Evolutionary conservation across 805 yeast genomes (phyloP).

Genomic region (Wickerhamomyces strasburgensis): DNA sequence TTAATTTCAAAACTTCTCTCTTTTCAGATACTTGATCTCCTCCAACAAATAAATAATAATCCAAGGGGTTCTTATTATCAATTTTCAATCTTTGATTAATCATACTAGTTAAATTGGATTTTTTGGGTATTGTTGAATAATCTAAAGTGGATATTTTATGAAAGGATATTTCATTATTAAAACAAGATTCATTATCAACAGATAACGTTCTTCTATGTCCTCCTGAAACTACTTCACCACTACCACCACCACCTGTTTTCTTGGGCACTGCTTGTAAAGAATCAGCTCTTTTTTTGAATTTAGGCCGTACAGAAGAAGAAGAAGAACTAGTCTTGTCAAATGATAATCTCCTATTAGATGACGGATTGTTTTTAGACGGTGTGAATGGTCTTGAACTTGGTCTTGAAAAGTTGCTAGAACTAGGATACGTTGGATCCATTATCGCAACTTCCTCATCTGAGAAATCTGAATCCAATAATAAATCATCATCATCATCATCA

Average conservation of each 20-base stretch:
- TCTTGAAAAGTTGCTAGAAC: conserved; percentile 25
- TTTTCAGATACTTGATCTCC: conserved; percentile 24
- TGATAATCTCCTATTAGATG: conserved; percentile 16
- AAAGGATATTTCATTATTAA: background rate
- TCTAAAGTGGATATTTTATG: no score
- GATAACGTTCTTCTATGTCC: background rate
- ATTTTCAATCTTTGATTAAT: conserved; percentile 32
- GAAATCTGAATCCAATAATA: conserved; percentile 28
- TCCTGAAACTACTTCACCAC: background rate
- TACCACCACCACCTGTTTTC: background rate
- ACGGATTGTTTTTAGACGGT: conserved; percentile 12
- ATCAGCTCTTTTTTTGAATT: conserved; percentile 13
- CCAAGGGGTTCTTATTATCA: conserved; percentile 35
- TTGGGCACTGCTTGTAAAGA: conserved; percentile 8
- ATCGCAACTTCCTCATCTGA: conserved; percentile 36
- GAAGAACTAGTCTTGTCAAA: conserved; percentile 13
- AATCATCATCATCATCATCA: conserved; percentile 10
- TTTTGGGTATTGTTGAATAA: background rate
- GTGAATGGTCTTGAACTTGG: conserved; percentile 10
- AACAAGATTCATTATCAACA: background rate
- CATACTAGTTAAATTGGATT: conserved; percentile 39
- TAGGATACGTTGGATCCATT: conserved; percentile 35
- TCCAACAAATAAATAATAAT: conserved; percentile 35
- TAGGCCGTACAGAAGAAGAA: no score
- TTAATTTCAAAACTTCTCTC: conserved; percentile 19